A percentile compares a stretch with the other conserved stretches of the same genome.
Evolutionary conservation across 2,329 filamentous ascomycete genomes (phyloP).

Genomic region (Endothia cerciana): DNA sequence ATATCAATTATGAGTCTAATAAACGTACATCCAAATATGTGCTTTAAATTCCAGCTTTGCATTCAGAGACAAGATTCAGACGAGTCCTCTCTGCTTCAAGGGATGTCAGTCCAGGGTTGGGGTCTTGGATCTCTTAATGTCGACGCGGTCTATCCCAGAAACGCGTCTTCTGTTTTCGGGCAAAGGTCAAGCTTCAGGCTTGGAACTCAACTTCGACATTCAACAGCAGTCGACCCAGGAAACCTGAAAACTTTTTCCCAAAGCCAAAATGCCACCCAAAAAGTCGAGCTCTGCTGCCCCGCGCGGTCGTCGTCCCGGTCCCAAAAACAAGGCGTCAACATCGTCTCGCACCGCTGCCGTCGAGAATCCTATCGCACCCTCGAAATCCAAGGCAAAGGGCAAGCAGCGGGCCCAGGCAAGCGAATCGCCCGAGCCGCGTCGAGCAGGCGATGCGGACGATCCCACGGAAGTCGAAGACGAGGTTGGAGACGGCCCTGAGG

Average conservation of each 20-base stretch:
- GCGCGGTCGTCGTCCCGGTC: constrained; percentile 41
- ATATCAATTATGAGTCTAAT: no score
- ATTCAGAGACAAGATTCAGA: no score
- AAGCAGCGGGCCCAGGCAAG: constrained; percentile 23
- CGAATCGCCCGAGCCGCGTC: constrained; percentile 32
- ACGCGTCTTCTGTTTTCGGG: background rate
- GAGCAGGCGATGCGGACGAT: constrained; percentile 34
- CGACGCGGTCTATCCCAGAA: background rate
- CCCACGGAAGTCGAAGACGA: constrained; percentile 39
- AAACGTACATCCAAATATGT: no score
- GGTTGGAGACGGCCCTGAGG: constrained; percentile 21
- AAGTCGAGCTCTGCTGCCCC: constrained; percentile 39
- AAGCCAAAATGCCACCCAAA: constrained; percentile 47
- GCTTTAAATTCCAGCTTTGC: no score
- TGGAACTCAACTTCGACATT: background rate
- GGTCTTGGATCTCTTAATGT: background rate
- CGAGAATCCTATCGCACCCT: constrained; percentile 19
- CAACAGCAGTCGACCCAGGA: background rate
- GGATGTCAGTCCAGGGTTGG: background rate
- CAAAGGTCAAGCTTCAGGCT: background rate
- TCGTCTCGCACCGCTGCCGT: constrained; percentile 26
- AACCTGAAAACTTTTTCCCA: background rate
- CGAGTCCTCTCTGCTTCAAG: no score
- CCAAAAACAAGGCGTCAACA: constrained; percentile 28
- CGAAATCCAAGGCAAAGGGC: constrained; percentile 30